Evolutionary conservation across 768 basidiomycete species (phyloP).

Genomic region (Cystofilobasidium macerans): DNA sequence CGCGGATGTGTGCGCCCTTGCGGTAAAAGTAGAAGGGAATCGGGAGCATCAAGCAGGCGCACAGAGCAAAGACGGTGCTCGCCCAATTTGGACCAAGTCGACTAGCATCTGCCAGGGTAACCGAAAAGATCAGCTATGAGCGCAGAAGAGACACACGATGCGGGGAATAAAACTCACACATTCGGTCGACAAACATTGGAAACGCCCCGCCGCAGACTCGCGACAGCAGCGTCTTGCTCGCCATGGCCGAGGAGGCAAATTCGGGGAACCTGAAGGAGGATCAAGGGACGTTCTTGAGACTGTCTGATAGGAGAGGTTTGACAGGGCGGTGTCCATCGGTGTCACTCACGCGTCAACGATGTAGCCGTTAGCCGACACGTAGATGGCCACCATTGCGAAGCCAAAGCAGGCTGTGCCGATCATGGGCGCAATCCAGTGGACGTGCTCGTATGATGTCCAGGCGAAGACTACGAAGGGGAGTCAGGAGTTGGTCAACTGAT

Average conservation of each 20-base stretch:
- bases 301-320: too few relatives aligned
- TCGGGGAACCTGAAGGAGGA: conserved; percentile 18
- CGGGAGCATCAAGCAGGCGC: not conserved
- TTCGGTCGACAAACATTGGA: conserved; percentile 24
- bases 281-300: conserved; percentile 13
- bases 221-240: conserved; percentile 10
- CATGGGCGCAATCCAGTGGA: conserved; percentile 23
- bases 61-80: conserved; percentile 8
- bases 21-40: not conserved
- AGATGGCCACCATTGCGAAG: conserved; percentile 13
- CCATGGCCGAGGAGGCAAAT: conserved; percentile 23
- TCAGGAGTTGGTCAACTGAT: not conserved
- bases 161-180: not conserved
- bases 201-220: not conserved
- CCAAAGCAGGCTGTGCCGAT: conserved; percentile 15
- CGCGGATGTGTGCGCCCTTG: too few relatives aligned
- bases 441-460: conserved; percentile 8
- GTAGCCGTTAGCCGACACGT: conserved; percentile 2
- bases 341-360: too few relatives aligned
- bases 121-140: not conserved
- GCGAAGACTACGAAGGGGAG: conserved; percentile 4
- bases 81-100: conserved; percentile 6
- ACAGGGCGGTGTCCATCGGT: too few relatives aligned
- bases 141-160: not conserved
- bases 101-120: not conserved